phyloP scores from a whole-genome alignment of 2,329 filamentous ascomycete species.

The Pseudocercospora fuligena region DNA sequence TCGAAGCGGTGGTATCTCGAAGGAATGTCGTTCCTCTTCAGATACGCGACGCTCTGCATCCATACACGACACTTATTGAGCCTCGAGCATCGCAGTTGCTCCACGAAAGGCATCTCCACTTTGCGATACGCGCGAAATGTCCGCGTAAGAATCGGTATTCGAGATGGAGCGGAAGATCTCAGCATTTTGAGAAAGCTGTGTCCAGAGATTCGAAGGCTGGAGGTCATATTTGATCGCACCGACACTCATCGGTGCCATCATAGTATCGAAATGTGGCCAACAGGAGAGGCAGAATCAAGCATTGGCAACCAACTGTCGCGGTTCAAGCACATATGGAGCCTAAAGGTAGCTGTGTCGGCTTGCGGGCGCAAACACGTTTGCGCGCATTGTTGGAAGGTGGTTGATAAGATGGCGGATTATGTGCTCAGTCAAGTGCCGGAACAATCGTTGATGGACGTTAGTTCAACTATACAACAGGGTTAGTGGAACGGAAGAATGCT shows the following conservation, averaged over 20 bases:
- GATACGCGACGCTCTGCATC: neutral
- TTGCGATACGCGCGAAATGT: neutral
- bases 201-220: neutral
- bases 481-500: neutral
- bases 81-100: neutral
- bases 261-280: neutral
- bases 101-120: neutral
- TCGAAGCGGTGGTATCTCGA: neutral
- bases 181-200: neutral
- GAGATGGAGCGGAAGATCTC: neutral
- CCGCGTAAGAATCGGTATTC: neutral
- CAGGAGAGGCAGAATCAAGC: neutral
- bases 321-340: neutral
- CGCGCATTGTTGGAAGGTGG: neutral
- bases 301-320: neutral
- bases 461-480: neutral
- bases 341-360: neutral
- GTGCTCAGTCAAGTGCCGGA: neutral
- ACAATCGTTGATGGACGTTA: neutral
- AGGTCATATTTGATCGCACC: neutral
- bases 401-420: neutral
- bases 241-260: neutral
- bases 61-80: neutral
- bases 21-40: neutral
- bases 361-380: neutral